Evolutionary conservation across 2,329 filamentous ascomycete species (phyloP).

Genomic region (Colletotrichum tanaceti): DNA sequence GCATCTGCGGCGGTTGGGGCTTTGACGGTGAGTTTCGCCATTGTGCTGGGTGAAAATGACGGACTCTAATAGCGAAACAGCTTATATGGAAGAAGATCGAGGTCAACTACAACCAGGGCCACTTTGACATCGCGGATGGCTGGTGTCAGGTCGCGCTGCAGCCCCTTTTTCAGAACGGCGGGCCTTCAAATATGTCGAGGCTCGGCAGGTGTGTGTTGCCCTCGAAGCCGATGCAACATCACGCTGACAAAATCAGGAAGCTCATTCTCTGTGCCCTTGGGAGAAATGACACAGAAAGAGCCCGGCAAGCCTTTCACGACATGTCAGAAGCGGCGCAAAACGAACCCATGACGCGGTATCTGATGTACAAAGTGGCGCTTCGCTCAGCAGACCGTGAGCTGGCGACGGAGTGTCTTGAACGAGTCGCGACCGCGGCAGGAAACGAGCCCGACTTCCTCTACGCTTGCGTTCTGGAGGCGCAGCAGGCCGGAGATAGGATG

Average conservation of each 20-base stretch:
- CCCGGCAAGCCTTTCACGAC: conserved; percentile 64
- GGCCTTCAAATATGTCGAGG: conserved; percentile 74
- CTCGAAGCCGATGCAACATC: neutral
- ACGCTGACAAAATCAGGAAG: conserved; percentile 66
- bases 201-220: conserved; percentile 67
- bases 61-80: conserved; percentile 55
- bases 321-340: conserved; percentile 70
- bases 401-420: conserved; percentile 72
- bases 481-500: conserved; percentile 70
- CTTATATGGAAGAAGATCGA: conserved; percentile 87
- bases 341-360: conserved; percentile 75
- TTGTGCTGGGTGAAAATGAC: neutral
- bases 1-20: conserved; percentile 73
- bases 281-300: conserved; percentile 64
- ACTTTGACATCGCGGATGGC: conserved; percentile 66
- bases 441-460: conserved; percentile 76
- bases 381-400: conserved; percentile 66
- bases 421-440: conserved; percentile 64
- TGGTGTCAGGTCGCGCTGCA: conserved; percentile 82
- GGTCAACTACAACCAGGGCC: conserved; percentile 61
- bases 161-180: conserved; percentile 72
- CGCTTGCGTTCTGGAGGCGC: conserved; percentile 83
- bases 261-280: conserved; percentile 76
- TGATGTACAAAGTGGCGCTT: conserved; percentile 80
- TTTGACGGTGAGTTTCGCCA: conserved; percentile 66